Evolutionary conservation across 768 basidiomycete species (phyloP), one percentile per base, ranked within the genome.

Genomic region (Strobilomyces echinocephalus): DNA sequence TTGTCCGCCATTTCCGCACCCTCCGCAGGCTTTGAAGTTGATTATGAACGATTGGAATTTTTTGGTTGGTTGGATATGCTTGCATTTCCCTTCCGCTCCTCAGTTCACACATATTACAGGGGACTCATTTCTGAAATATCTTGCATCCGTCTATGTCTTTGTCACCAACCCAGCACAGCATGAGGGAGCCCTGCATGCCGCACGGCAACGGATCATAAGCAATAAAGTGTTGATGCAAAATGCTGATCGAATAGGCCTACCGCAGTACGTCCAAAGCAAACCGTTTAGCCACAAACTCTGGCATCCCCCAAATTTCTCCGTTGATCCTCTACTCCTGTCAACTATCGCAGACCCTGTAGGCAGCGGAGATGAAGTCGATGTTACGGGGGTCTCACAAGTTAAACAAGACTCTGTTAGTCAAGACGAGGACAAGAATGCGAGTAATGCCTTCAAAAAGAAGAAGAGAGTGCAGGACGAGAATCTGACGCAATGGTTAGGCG

Each of bases 31-130:
- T 75, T 80, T 44, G 88, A 87, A 58, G 76, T 77, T 54, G 79
- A 94, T 71, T 94, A 94, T 68, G 89, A 95, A 70, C 82, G 91
- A 34, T 71, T 92, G 43, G 92, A 93, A 66, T 75, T 92, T 46
- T 77, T 93, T 15, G 91, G 90, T 91, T 61, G 53, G 90, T 91
- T 60, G 54, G 73, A 50, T 40, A 56, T 55, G 38, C 26, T 52
- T 40, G 43, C 26, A 48, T 51, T 31, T 49, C 36, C 46, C 21
- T 55, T 41, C 28, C 59, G 84, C 21, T 14, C 24, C 35, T 43
- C 50, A 35, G n/a, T 39, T 60, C 30, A 64, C 48, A 47, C 41
- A 38, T 50, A 28, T 53, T 55, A 4, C 49, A 68, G 91, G 91
- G 30, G 92, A 94, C 69, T 81, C 89, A 21, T 89, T 88, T 66